Evolutionary conservation across 345 rosid species (phyloP).

Genomic region (Aquilaria malaccensis): DNA sequence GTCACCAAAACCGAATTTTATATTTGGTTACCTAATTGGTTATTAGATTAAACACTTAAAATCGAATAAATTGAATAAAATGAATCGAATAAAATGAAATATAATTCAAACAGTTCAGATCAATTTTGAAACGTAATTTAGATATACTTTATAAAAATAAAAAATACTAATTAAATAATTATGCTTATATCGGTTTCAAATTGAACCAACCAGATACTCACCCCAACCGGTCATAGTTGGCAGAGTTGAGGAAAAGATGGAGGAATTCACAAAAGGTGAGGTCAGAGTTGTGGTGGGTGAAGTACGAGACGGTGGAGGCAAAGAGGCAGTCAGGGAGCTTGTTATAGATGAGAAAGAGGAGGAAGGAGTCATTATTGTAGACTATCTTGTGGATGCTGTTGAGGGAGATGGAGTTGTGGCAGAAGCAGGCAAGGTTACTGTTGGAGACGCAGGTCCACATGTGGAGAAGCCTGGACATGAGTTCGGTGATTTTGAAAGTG

Average conservation of each 20-base stretch:
- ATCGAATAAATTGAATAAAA: too few species aligned
- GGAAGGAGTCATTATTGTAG: conserved; percentile 71
- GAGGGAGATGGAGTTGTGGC: conserved; percentile 52
- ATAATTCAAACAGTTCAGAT: too few species aligned
- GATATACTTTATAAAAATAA: too few species aligned
- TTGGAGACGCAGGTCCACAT: conserved; percentile 76
- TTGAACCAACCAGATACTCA: too few species aligned
- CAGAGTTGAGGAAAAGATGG: conserved; percentile 44
- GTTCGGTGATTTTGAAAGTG: conserved; percentile 68
- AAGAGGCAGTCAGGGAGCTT: conserved; percentile 53
- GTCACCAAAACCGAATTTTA: too few species aligned
- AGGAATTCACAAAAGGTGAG: conserved; percentile 39
- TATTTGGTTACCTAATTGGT: too few species aligned
- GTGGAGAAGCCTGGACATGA: conserved; percentile 85
- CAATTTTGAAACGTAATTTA: too few species aligned
- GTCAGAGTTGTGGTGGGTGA: conserved; percentile 48
- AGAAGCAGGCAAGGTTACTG: conserved; percentile 47
- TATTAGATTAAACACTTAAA: too few species aligned
- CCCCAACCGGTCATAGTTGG: conserved; percentile 38
- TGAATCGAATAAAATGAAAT: too few species aligned
- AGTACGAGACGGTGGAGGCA: conserved; percentile 51
- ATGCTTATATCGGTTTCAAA: too few species aligned
- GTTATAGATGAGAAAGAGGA: conserved; percentile 73
- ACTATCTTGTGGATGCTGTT: conserved; percentile 81
- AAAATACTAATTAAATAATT: too few species aligned